A percentile compares a stretch with the other conserved stretches of the same genome.
These are phyloP conservation scores for Picea glauca DNA, from an alignment of 75 land plant genomes.

Conservation along the genomic window DNA sequence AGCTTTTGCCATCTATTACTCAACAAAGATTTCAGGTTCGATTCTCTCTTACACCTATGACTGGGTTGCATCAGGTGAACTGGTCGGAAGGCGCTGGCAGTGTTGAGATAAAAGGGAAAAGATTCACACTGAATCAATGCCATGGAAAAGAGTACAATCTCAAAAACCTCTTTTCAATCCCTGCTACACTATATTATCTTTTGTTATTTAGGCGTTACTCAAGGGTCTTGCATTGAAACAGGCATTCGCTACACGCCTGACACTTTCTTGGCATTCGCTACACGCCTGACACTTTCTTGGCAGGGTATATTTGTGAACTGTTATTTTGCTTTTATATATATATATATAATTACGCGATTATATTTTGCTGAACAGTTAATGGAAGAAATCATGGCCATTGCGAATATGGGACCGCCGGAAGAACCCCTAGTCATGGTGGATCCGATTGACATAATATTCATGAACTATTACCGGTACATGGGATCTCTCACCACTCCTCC, in stretches of 20 bases:
- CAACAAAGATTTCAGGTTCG: too few relatives aligned
- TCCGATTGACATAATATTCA: neutral
- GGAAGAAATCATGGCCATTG: neutral
- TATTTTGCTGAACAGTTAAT: neutral
- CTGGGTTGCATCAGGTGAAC: slow-evolving; percentile 7
- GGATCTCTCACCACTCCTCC: slow-evolving; percentile 29
- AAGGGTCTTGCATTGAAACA: neutral
- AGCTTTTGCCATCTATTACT: too few relatives aligned
- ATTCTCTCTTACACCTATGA: neutral
- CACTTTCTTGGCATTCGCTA: slow-evolving; percentile 27
- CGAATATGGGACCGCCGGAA: neutral
- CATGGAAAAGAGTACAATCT: too few relatives aligned
- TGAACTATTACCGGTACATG: slow-evolving; percentile 25
- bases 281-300: slow-evolving; percentile 32
- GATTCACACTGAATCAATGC: slow-evolving; percentile 31
- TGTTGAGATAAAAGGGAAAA: too few relatives aligned
- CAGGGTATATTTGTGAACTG: slow-evolving; percentile 8
- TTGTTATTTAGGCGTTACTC: too few relatives aligned
- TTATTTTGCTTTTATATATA: too few relatives aligned
- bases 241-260: slow-evolving; percentile 33
- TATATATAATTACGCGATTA: too few relatives aligned
- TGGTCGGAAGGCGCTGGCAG: slow-evolving; percentile 28
- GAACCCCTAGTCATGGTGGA: slow-evolving; percentile 6
- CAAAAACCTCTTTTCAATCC: neutral
- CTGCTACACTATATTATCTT: neutral